phyloP scores from a whole-genome alignment of 371 early-diverging fungal genomes.

The Mortierella sp. region DNA sequence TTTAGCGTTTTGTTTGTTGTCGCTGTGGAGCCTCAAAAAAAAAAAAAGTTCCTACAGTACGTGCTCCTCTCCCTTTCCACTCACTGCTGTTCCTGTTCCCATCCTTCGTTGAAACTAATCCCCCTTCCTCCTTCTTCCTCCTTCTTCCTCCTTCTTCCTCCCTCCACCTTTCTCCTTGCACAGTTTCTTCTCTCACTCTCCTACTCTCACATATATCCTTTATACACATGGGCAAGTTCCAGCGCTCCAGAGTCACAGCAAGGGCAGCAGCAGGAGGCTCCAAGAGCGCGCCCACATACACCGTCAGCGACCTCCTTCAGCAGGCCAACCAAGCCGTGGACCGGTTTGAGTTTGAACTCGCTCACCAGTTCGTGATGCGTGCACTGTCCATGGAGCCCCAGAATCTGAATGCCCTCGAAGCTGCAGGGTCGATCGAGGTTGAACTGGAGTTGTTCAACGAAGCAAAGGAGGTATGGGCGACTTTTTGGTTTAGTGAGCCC shows the following conservation, averaged over 20 bases:
- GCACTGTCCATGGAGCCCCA: conserved; percentile 74
- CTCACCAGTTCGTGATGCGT: conserved; percentile 74
- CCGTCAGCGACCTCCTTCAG: conserved; percentile 70
- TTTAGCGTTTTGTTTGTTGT: no score
- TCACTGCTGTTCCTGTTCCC: neutral
- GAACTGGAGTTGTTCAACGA: conserved; percentile 76
- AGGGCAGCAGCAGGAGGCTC: conserved; percentile 9
- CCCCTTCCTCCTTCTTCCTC: neutral
- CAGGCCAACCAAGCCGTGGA: conserved; percentile 83
- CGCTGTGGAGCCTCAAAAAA: neutral
- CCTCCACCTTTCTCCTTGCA: no score
- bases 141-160: conserved; percentile 2
- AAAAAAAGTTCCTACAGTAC: neutral
- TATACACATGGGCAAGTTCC: conserved; percentile 39
- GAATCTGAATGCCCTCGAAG: conserved; percentile 74
- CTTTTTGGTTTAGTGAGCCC: no score
- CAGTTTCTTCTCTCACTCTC: neutral
- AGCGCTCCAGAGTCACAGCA: conserved; percentile 33
- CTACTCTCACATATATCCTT: neutral
- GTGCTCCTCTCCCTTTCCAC: neutral
- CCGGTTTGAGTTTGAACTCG: conserved; percentile 76
- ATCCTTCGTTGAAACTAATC: neutral
- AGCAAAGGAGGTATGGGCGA: conserved; percentile 68
- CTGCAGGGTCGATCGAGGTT: conserved; percentile 79
- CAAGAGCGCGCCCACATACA: conserved; percentile 49